Base-by-base conservation (phyloP, 2,329 filamentous ascomycete genomes). In the Hymenoscyphus salicellus region DNA sequence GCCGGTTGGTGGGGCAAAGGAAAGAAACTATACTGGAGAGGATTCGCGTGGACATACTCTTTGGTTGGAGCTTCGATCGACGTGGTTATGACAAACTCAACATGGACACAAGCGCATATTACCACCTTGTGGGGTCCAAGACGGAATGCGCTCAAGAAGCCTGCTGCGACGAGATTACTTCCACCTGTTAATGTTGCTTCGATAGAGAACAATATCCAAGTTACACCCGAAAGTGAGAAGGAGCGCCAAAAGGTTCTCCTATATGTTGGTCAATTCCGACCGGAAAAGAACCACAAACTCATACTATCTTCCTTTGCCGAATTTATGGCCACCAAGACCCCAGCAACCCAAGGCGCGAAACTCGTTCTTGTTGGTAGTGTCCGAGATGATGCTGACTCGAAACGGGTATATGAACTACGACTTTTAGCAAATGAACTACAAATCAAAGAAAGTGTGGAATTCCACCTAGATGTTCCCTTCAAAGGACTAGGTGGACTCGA, bases 211-310 rank as follows among this genome's bases (percentile, higher is more conserved):
- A 88, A 87, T 43, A 87, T 98, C 61, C 84, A 89, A 16, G 85
- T 97, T 14, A 88, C 88, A 0, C 80, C 81, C 17, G 83, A 83
- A 56, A 92, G 85, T 75, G 92, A 95, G 75, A 82, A 83, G 71
- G 79, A 80, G 60, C 87, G 95, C 41, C 84, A 92, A 68, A 88
- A 87, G 52, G 84, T 87, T 49, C 79, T 99, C 16, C 82, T 99
- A 20, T 99, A 97, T 79, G 97, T 99, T 72, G 95, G 94, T 1
- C 95, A 99, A 77, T 99, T 99, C 77, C 89, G 95, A 0, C 94
- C 95, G 0, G 95, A 99, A 77, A 99, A 99, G 82, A 97, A 97
- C 77, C 95, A 99, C 79, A 83, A 89, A 43, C 85, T 97, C 28
- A 90, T 99, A 62, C 80, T 99, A 52, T 86, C 91, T 71, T 88